Conservation (phyloP, 1,284 basidiomycete species). For the Boletus mariae region DNA sequence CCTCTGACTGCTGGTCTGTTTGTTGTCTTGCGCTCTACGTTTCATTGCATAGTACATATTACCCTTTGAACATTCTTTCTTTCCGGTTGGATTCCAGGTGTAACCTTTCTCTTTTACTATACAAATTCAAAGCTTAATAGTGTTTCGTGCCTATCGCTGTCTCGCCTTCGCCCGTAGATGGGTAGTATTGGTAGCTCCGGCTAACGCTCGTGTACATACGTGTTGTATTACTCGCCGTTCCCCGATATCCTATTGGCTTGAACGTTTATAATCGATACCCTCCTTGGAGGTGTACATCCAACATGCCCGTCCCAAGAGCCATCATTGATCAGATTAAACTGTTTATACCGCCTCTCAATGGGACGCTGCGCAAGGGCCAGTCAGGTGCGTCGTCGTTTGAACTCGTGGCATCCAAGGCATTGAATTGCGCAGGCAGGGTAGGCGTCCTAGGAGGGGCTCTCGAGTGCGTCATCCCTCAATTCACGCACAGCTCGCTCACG, state of each 20-base stretch:
- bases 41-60: conserved; percentile 26
- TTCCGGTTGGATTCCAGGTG: conserved; percentile 10
- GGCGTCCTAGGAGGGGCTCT: conserved; percentile 91
- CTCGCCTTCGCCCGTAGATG: background rate
- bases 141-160: conserved; percentile 5
- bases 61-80: conserved; percentile 20
- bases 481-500: background rate
- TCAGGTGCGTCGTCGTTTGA: conserved; percentile 56
- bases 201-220: conserved; percentile 20
- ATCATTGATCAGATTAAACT: conserved; percentile 69
- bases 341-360: conserved; percentile 82
- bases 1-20: background rate
- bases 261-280: background rate
- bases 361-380: conserved; percentile 92
- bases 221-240: conserved; percentile 23
- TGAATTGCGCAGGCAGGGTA: conserved; percentile 61
- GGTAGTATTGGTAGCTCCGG: conserved; percentile 12
- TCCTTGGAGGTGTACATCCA: background rate
- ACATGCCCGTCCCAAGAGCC: conserved; percentile 57
- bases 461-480: conserved; percentile 54
- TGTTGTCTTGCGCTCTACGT: background rate
- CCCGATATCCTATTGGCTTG: conserved; percentile 15
- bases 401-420: conserved; percentile 2
- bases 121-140: conserved; percentile 21
- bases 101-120: conserved; percentile 15